Percentiles rank a stretch among this genome's conserved stretches.
phyloP scores from a whole-genome alignment of 495 filamentous ascomycete genomes.

The Tuber brumale region DNA sequence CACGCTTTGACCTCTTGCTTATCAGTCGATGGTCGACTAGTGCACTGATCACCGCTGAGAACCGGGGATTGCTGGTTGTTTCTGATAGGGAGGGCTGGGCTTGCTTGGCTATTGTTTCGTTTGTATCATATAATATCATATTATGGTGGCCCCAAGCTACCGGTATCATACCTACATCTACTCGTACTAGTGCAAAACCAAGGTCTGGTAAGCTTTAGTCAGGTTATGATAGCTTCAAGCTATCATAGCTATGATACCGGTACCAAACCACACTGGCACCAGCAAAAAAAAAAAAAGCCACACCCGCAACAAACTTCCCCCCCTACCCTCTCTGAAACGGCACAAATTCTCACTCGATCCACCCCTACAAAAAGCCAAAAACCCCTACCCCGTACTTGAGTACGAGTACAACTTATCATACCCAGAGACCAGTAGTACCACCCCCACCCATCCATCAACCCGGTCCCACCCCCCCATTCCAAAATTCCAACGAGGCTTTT shows the following conservation, averaged over 20 bases:
- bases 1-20: neutral
- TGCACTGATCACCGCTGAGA: neutral
- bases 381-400: neutral
- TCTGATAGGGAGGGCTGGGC: neutral
- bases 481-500: neutral
- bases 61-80: neutral
- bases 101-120: neutral
- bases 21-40: neutral
- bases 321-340: neutral
- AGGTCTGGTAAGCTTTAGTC: no score
- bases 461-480: neutral
- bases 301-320: neutral
- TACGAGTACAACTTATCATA: no score
- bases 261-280: neutral
- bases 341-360: neutral
- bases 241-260: no score
- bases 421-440: neutral
- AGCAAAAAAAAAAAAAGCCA: conserved; percentile 1
- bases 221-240: no score
- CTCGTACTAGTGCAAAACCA: no score
- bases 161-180: no score
- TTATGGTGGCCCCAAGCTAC: neutral
- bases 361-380: neutral
- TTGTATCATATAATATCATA: neutral
- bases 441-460: no score